Evolutionary conservation across 2,329 filamentous ascomycete genomes (phyloP).

Genomic region (Helicocarpus griseus): DNA sequence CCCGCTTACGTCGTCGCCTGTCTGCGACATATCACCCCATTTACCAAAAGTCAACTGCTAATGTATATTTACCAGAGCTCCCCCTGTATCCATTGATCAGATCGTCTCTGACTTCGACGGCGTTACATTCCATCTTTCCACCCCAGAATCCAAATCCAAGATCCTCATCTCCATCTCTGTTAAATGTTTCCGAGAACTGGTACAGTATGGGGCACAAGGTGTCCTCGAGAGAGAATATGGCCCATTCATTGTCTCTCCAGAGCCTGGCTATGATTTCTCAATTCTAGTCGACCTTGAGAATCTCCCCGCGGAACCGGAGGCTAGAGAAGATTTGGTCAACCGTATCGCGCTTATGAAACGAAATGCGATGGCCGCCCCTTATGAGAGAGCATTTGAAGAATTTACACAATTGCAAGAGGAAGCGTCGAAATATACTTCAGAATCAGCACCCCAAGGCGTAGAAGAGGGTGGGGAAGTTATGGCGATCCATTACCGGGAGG

Average conservation of each 20-base stretch:
- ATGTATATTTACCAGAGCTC: slow-evolving; percentile 50
- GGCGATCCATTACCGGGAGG: slow-evolving; percentile 95
- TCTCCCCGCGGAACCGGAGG: slow-evolving; percentile 75
- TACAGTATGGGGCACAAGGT: slow-evolving; percentile 84
- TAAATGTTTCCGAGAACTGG: slow-evolving; percentile 85
- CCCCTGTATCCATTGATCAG: slow-evolving; percentile 87
- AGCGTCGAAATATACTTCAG: slow-evolving; percentile 83
- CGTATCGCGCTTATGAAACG: slow-evolving; percentile 89
- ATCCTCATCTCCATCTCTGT: slow-evolving; percentile 92
- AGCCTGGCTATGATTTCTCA: slow-evolving; percentile 93
- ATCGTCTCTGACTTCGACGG: slow-evolving; percentile 98
- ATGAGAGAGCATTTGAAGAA: slow-evolving; percentile 93
- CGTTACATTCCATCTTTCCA: slow-evolving; percentile 97
- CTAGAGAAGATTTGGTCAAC: slow-evolving; percentile 73
- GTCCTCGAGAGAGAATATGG: slow-evolving; percentile 94
- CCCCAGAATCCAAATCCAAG: slow-evolving; percentile 84
- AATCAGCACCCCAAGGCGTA: slow-evolving; percentile 85
- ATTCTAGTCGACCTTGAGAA: slow-evolving; percentile 80
- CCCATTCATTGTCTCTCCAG: slow-evolving; percentile 74
- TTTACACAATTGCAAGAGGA: slow-evolving; percentile 79
- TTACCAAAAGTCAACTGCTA: slow-evolving; percentile 29
- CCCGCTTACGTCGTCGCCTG: slow-evolving; percentile 15
- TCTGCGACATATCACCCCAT: not conserved
- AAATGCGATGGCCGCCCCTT: slow-evolving; percentile 97
- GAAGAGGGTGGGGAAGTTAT: slow-evolving; percentile 85